Conservation (phyloP, 345 rosid genomes). For the Syzygium jambos region DNA sequence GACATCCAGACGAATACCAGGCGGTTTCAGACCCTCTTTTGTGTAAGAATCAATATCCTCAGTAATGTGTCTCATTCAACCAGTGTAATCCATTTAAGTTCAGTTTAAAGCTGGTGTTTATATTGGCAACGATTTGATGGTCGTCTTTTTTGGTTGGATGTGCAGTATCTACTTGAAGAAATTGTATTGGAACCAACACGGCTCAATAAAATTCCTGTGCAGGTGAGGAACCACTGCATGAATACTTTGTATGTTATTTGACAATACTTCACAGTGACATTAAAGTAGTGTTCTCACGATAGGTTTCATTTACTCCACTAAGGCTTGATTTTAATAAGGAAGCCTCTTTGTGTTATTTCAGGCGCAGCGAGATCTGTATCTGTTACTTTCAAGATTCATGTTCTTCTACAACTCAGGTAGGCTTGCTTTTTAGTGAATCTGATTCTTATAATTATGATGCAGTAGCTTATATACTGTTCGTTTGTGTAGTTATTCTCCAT, state of each 20-base stretch:
- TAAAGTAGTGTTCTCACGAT: background rate
- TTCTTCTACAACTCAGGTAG: conserved; percentile 86
- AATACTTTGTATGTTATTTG: background rate
- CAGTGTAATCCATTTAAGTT: background rate
- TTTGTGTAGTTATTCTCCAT: background rate
- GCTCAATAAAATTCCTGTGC: conserved; percentile 69
- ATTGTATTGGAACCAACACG: conserved; percentile 60
- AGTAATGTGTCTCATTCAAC: background rate
- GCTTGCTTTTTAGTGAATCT: background rate
- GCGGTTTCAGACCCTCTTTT: conserved; percentile 74
- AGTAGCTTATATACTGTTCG: background rate
- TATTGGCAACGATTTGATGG: background rate
- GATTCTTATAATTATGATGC: background rate
- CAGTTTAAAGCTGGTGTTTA: background rate
- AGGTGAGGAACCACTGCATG: conserved; percentile 32
- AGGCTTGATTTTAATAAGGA: background rate
- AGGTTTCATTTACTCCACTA: background rate
- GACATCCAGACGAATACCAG: conserved; percentile 85
- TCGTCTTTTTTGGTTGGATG: background rate
- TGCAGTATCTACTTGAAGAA: conserved; percentile 87
- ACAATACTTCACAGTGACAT: background rate
- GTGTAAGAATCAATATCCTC: conserved; percentile 28
- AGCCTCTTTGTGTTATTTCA: conserved; percentile 9
- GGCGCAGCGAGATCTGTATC: conserved; percentile 87
- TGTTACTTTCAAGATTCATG: conserved; percentile 81